These are phyloP conservation scores for Petrea volubilis DNA, from an alignment of 257 asterid genomes.

Conservation along the genomic window DNA sequence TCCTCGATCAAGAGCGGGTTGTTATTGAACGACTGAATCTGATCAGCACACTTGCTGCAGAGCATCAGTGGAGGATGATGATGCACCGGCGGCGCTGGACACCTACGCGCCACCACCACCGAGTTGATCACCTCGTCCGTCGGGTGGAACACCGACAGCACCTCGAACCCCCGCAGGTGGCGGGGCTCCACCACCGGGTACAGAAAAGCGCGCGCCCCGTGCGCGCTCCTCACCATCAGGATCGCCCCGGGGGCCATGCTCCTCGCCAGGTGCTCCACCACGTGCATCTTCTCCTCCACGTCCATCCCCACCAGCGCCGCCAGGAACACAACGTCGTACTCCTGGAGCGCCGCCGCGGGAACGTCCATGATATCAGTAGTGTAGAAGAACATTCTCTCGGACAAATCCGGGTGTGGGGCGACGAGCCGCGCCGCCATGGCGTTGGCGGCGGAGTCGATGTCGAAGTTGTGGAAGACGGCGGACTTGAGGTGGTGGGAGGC, in stretches of 20 bases:
- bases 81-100: conserved; percentile 4
- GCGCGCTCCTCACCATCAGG: conserved; percentile 86
- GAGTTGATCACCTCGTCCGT: conserved; percentile 90
- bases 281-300: conserved; percentile 54
- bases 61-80: conserved; percentile 24
- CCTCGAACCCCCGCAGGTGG: conserved; percentile 72
- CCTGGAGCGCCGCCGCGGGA: conserved; percentile 33
- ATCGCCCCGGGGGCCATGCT: conserved; percentile 77
- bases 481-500: conserved; percentile 61
- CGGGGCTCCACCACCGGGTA: conserved; percentile 80
- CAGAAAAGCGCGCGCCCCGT: conserved; percentile 80
- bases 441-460: conserved; percentile 66
- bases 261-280: conserved; percentile 54
- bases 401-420: conserved; percentile 49
- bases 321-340: conserved; percentile 79
- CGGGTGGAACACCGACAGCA: conserved; percentile 74
- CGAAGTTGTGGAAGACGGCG: conserved; percentile 70
- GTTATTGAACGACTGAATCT: conserved; percentile 57
- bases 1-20: conserved; percentile 62
- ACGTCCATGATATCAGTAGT: conserved; percentile 64
- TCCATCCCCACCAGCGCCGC: conserved; percentile 94
- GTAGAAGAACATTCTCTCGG: conserved; percentile 57
- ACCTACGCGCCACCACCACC: conserved; percentile 66
- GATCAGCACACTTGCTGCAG: conserved; percentile 66
- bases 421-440: conserved; percentile 56